Evolutionary conservation across 306 rosid species (phyloP).

Genomic region (Cucurbita pepo): DNA sequence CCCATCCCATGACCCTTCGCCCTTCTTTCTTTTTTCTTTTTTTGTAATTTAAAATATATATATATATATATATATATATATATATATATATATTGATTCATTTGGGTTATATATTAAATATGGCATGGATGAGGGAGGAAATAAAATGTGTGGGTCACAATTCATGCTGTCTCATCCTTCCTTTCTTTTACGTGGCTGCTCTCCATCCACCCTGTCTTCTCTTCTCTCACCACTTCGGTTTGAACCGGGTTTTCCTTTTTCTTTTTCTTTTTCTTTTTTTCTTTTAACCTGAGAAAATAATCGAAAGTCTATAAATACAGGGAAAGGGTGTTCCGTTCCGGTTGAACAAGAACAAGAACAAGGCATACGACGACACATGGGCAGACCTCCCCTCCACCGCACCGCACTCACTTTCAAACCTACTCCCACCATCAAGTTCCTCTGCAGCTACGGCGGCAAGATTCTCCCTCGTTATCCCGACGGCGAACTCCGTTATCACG

Average conservation of each 20-base stretch:
- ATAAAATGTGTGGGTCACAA: neutral
- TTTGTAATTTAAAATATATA: too few species aligned
- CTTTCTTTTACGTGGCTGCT: neutral
- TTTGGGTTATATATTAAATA: neutral
- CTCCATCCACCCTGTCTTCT: neutral
- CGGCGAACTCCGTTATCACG: slow-evolving; percentile 75
- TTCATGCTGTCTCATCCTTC: neutral
- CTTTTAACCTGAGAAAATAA: too few species aligned
- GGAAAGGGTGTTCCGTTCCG: too few species aligned
- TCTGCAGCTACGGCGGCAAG: slow-evolving; percentile 85
- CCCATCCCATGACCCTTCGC: neutral
- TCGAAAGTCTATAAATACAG: too few species aligned
- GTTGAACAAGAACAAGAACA: too few species aligned
- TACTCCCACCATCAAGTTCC: slow-evolving; percentile 41
- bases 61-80: too few species aligned
- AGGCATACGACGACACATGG: slow-evolving; percentile 14
- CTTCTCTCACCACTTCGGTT: neutral
- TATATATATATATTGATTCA: too few species aligned
- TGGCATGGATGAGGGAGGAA: neutral
- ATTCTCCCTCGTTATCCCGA: slow-evolving; percentile 89
- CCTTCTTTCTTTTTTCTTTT: too few species aligned
- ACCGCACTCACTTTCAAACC: slow-evolving; percentile 4
- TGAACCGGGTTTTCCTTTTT: too few species aligned
- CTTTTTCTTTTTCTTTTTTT: too few species aligned
- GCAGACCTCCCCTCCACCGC: slow-evolving; percentile 17